Evolutionary conservation across 345 rosid genomes (phyloP).

Genomic region (Iberis pinnata): DNA sequence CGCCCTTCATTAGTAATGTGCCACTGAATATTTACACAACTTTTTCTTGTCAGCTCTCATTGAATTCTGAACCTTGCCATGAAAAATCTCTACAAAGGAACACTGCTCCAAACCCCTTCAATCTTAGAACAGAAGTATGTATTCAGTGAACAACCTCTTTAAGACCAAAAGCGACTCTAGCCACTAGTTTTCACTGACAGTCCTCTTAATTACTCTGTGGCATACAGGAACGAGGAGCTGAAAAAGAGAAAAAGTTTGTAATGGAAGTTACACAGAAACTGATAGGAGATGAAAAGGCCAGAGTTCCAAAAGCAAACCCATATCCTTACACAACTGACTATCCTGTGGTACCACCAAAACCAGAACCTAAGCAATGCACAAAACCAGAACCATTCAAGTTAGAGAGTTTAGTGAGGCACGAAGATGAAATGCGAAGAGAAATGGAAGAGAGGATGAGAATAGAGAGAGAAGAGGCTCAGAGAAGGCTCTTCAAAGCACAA

Average conservation of each 20-base stretch:
- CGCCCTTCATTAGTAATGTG: neutral
- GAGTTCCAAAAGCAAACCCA: constrained; percentile 77
- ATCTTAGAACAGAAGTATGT: constrained; percentile 82
- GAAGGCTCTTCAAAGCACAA: constrained; percentile 73
- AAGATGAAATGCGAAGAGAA: constrained; percentile 78
- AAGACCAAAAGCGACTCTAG: neutral
- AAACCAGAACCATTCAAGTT: constrained; percentile 77
- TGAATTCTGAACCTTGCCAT: constrained; percentile 59
- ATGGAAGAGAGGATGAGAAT: constrained; percentile 65
- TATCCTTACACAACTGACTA: constrained; percentile 94
- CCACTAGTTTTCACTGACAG: constrained; percentile 15
- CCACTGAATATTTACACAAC: constrained; percentile 14
- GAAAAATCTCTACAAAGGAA: constrained; percentile 61
- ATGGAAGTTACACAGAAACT: constrained; percentile 52
- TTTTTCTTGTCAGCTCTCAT: constrained; percentile 52
- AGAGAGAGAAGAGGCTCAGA: constrained; percentile 64
- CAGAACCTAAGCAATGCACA: constrained; percentile 77
- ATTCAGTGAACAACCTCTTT: neutral
- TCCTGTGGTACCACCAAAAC: constrained; percentile 97
- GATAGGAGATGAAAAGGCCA: constrained; percentile 64
- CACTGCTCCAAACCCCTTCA: constrained; percentile 81
- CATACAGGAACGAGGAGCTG: constrained; percentile 86
- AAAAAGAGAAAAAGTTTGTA: constrained; percentile 63
- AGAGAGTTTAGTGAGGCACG: constrained; percentile 81
- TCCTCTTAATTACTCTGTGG: constrained; percentile 1